Conservation (phyloP, 805 yeast genomes). For the Blastobotrys peoriensis region DNA sequence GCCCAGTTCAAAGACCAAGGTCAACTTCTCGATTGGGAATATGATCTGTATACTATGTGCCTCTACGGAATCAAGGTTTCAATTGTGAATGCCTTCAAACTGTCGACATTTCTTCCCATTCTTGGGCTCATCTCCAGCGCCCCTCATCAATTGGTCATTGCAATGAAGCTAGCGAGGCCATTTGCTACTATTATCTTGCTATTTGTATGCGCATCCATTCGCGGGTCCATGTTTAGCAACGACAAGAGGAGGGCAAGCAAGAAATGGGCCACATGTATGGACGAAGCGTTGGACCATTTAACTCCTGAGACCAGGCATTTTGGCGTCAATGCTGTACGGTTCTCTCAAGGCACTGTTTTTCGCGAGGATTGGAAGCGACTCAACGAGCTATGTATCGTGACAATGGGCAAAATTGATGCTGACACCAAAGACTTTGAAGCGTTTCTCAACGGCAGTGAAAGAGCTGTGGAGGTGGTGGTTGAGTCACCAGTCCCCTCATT, state of each 20-base stretch:
- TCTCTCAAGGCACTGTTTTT: background rate
- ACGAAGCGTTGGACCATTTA: background rate
- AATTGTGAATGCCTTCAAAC: background rate
- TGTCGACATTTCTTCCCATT: background rate
- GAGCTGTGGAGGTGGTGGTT: background rate
- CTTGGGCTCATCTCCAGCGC: background rate
- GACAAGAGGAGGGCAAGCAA: background rate
- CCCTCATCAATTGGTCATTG: background rate
- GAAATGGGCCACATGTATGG: background rate
- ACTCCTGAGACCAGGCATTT: background rate
- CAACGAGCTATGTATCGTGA: background rate
- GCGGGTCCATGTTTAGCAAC: background rate
- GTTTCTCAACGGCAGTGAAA: background rate
- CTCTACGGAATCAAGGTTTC: background rate
- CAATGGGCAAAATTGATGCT: background rate
- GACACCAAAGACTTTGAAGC: background rate
- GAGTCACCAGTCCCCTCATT: background rate
- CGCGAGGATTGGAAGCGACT: background rate
- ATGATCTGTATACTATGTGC: background rate
- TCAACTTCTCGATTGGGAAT: background rate
- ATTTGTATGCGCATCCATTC: background rate
- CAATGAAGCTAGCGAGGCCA: background rate
- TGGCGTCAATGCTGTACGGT: background rate
- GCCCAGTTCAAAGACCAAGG: background rate
- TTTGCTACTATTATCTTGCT: background rate